A percentile compares a stretch with the other conserved stretches of the same genome.
phyloP scores from a whole-genome alignment of 306 rosid genomes.

The Elaeagnus macrophylla region DNA sequence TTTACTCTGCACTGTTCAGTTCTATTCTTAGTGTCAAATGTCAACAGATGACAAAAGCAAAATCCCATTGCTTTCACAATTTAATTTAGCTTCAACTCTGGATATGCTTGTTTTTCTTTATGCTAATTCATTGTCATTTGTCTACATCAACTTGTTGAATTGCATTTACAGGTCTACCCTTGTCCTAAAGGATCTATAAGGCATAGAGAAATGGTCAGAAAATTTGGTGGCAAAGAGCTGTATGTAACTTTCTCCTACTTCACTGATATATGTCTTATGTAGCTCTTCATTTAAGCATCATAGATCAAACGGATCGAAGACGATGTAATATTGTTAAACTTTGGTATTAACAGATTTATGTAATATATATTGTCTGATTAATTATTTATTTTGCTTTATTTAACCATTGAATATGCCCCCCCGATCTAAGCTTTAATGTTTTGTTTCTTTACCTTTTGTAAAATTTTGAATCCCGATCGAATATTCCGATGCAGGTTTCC shows the following conservation, averaged over 20 bases:
- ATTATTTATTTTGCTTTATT: slow-evolving; percentile 3
- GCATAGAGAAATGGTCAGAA: slow-evolving; percentile 70
- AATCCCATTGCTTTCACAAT: background rate
- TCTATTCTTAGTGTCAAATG: no score
- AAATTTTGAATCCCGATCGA: background rate
- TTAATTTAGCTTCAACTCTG: no score
- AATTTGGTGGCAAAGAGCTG: slow-evolving; percentile 80
- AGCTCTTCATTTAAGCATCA: background rate
- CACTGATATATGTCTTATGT: background rate
- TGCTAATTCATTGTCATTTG: slow-evolving; percentile 2
- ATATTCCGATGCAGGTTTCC: slow-evolving; percentile 67
- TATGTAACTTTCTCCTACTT: slow-evolving; percentile 33
- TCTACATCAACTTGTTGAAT: slow-evolving; percentile 21
- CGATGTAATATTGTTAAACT: no score
- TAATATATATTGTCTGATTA: background rate
- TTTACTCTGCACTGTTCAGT: background rate
- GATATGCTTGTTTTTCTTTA: slow-evolving; percentile 3
- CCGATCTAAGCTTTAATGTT: background rate
- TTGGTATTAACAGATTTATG: no score
- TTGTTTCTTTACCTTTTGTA: slow-evolving; percentile 5
- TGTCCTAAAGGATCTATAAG: slow-evolving; percentile 89
- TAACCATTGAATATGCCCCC: background rate
- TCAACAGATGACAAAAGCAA: no score
- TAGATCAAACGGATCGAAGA: background rate
- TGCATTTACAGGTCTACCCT: slow-evolving; percentile 66